Evolutionary conservation across 2,329 filamentous ascomycete species (phyloP).

Genomic region (Magnaporthiopsis incrustans): DNA sequence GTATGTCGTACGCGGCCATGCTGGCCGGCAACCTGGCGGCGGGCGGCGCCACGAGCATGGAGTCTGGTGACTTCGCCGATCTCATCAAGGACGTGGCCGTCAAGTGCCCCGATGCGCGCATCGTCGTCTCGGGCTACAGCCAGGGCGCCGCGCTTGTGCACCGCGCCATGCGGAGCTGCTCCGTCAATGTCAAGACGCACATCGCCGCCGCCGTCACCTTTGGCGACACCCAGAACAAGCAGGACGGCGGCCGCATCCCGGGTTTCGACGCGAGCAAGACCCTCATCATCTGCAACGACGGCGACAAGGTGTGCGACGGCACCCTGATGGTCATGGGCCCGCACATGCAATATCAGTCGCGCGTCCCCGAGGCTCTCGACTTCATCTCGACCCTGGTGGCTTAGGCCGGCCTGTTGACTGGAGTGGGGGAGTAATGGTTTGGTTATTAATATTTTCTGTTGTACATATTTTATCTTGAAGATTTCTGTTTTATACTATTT

Average conservation of each 20-base stretch:
- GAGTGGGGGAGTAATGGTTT: no score
- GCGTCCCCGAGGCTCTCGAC: constrained; percentile 9
- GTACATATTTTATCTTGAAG: no score
- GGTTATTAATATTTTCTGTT: no score
- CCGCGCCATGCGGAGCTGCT: constrained; percentile 19
- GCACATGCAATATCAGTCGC: constrained; percentile 9
- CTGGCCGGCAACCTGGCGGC: constrained; percentile 21
- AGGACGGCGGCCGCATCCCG: constrained; percentile 10
- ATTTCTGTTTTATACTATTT: no score
- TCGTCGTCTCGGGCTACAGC: constrained; percentile 12
- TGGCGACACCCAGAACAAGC: constrained; percentile 19
- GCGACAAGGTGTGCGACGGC: constrained; percentile 11
- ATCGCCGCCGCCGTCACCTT: constrained; percentile 22
- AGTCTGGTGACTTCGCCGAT: constrained; percentile 17
- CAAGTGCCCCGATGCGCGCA: constrained; percentile 9
- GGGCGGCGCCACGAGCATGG: constrained; percentile 18
- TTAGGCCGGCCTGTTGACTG: neutral
- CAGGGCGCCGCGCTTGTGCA: constrained; percentile 25
- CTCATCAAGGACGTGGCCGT: constrained; percentile 5
- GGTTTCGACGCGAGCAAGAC: constrained; percentile 8
- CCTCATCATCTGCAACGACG: constrained; percentile 11
- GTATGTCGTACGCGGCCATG: constrained; percentile 20
- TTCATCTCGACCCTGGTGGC: constrained; percentile 6
- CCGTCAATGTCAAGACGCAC: constrained; percentile 11
- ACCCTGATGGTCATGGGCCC: constrained; percentile 8